Base-by-base conservation (phyloP, 1,284 basidiomycete genomes). In the Cryptococcus jaspeensis region DNA sequence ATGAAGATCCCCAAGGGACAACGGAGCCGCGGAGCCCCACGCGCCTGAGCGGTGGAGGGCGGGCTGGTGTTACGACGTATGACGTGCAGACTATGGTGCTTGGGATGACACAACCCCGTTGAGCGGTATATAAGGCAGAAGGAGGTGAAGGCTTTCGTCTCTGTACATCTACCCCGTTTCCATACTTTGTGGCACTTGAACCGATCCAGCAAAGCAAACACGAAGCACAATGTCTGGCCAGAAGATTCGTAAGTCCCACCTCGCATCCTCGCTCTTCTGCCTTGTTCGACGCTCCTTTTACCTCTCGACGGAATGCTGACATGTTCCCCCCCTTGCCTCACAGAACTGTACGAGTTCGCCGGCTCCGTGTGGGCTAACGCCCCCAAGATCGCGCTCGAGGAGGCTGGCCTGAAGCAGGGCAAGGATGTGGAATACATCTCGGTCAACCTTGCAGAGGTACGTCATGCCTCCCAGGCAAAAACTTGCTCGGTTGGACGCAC, bases 351-450 rank as follows among this genome's bases (percentile, higher is more conserved):
- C 67, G 61, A 69, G 46, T 75, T 75, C 54, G 60, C 13, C 50
- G 72, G 63, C 18, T 74, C 72, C 0, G 65, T 60, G 41, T 75
- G 73, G 73, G 68, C 64, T 57, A 69, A 74, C 47, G 73, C 66
- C 9, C 75, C 75, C 37, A 70, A 70, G 62, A 62, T 76, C 44
- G 73, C 74, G 38, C 63, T 75, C 35, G 49, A 58, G 42, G 75
- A 77, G 61, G 55, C 63, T 25, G 74, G 71, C 9, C 70, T 65
- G 52, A 63, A 65, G 28, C 59, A 67, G 39, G 57, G 52, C 22
- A 63, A 62, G 41, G 69, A 68, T 47, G 53, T 74, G 46, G 65
- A 72, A 58, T 62, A 58, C 54, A 59, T 64, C 35, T 41, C 46
- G 8, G 64, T 73, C 63, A 65, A 67, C 62, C 70, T 74, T 35